Conservation (phyloP, 2,329 filamentous ascomycete species). For the Akanthomyces lecanii region DNA sequence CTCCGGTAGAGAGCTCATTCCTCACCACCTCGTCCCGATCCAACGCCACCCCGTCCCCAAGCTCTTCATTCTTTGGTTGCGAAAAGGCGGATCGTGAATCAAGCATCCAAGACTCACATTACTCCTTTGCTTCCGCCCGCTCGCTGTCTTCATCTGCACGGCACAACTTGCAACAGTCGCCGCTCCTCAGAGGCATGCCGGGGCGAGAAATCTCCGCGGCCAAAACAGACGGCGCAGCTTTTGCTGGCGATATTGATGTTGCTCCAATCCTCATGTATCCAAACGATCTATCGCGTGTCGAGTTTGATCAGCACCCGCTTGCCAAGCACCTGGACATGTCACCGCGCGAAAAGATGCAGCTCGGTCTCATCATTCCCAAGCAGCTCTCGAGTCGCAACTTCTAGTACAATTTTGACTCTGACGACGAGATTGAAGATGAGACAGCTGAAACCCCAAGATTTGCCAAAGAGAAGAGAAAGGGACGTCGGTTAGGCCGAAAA, state of each 20-base stretch:
- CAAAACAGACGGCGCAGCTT: slow-evolving; percentile 34
- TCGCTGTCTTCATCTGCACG: slow-evolving; percentile 11
- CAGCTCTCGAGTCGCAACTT: slow-evolving; percentile 31
- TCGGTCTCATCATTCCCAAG: slow-evolving; percentile 34
- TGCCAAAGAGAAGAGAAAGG: slow-evolving; percentile 12
- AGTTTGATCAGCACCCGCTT: slow-evolving; percentile 36
- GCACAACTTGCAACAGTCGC: slow-evolving; percentile 28
- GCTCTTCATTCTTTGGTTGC: neutral
- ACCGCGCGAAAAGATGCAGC: slow-evolving; percentile 26
- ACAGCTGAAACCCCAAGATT: slow-evolving; percentile 14
- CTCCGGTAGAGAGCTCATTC: neutral
- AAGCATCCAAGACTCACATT: neutral
- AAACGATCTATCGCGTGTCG: slow-evolving; percentile 30
- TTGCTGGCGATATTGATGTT: slow-evolving; percentile 29
- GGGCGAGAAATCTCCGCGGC: slow-evolving; percentile 36
- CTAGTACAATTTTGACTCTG: slow-evolving; percentile 37
- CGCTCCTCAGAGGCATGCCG: slow-evolving; percentile 38
- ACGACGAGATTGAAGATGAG: slow-evolving; percentile 26
- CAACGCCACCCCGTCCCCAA: neutral
- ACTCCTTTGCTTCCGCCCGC: neutral
- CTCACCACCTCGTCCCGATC: slow-evolving; percentile 6
- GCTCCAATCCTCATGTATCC: slow-evolving; percentile 32
- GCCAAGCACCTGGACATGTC: slow-evolving; percentile 28
- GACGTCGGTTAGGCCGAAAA: slow-evolving; percentile 8
- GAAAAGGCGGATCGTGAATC: neutral